phyloP scores from a whole-genome alignment of 2,329 filamentous ascomycete species.

The Uncinocarpus reesii region DNA sequence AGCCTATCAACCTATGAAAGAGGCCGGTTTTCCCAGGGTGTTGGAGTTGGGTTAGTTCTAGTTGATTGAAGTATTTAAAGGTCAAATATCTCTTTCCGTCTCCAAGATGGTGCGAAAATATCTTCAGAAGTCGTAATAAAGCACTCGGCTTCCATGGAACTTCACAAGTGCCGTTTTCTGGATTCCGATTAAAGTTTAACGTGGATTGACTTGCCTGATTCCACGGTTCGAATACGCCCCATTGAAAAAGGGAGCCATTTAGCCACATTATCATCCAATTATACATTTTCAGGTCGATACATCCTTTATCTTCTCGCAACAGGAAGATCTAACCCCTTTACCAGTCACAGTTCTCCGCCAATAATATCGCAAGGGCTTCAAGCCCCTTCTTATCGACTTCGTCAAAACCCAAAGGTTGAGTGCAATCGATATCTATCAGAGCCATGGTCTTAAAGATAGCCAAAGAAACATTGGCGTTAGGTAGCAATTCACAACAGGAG shows the following conservation, averaged over 20 bases:
- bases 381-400: slow-evolving; percentile 36
- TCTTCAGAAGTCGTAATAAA: background rate
- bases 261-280: background rate
- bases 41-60: too few species aligned
- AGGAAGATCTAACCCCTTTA: too few species aligned
- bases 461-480: background rate
- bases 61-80: too few species aligned
- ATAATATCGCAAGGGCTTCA: slow-evolving; percentile 33
- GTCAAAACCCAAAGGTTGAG: slow-evolving; percentile 36
- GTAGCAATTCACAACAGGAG: background rate
- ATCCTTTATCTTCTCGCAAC: too few species aligned
- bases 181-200: too few species aligned
- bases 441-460: slow-evolving; percentile 33
- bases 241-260: too few species aligned
- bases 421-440: slow-evolving; percentile 42
- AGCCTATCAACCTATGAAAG: background rate
- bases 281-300: background rate
- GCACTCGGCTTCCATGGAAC: background rate
- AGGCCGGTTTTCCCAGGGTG: background rate
- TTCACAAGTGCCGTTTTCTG: too few species aligned
- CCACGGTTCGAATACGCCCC: too few species aligned
- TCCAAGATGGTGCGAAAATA: too few species aligned
- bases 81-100: too few species aligned
- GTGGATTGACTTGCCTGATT: too few species aligned
- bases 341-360: slow-evolving; percentile 37